phyloP scores from a whole-genome alignment of 225 moss, liverwort and hornwort genomes.

The Physcomitrellopsis africana region DNA sequence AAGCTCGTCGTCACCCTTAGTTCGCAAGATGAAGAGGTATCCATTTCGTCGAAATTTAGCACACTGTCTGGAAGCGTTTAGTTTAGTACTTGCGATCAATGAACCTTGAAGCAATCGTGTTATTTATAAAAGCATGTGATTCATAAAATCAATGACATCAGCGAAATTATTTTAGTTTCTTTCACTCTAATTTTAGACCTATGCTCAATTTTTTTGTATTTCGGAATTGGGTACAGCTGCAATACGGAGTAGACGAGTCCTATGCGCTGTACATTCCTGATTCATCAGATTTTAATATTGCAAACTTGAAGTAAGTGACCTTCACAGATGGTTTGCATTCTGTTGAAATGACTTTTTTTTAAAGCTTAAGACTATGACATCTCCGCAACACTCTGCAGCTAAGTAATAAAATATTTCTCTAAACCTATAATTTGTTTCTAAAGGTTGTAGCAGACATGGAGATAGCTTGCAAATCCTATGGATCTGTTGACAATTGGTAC shows the following conservation, averaged over 20 bases:
- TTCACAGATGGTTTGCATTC: neutral
- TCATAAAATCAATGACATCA: too few relatives aligned
- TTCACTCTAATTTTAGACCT: too few relatives aligned
- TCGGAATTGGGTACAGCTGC: slow-evolving; percentile 39
- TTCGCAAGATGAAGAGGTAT: slow-evolving; percentile 48
- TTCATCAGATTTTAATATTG: slow-evolving; percentile 33
- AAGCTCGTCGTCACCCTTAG: slow-evolving; percentile 48
- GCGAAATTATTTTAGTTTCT: too few relatives aligned
- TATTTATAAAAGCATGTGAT: too few relatives aligned
- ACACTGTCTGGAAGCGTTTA: too few relatives aligned
- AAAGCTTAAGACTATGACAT: slow-evolving; percentile 2
- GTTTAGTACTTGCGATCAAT: too few relatives aligned
- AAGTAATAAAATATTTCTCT: neutral
- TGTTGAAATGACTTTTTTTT: too few relatives aligned
- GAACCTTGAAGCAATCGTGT: too few relatives aligned
- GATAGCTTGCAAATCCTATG: neutral
- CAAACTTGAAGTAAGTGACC: slow-evolving; percentile 37
- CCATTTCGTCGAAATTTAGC: neutral
- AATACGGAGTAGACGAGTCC: slow-evolving; percentile 62
- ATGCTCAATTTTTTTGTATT: neutral
- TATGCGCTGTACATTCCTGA: slow-evolving; percentile 53
- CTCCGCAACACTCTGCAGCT: neutral
- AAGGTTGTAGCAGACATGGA: neutral
- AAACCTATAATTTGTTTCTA: neutral
- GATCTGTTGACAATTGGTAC: slow-evolving; percentile 29